Conservation (phyloP, 257 asterid species). For the Gentiana macrophylla region DNA sequence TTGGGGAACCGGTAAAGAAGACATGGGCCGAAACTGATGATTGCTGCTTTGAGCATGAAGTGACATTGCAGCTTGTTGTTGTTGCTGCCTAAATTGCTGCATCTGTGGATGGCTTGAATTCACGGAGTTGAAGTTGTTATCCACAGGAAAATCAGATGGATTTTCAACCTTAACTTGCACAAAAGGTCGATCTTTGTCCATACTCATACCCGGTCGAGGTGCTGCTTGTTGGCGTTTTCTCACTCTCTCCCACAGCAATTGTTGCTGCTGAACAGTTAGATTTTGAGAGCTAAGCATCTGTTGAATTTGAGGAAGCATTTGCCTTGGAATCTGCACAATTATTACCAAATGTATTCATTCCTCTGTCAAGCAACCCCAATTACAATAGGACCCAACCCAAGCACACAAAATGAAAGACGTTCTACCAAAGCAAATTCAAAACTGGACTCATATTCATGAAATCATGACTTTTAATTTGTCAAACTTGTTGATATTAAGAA, state of each 20-base stretch:
- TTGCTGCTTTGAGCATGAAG: constrained; percentile 59
- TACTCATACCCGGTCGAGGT: constrained; percentile 60
- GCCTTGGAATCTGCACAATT: constrained; percentile 51
- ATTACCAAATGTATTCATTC: constrained; percentile 1
- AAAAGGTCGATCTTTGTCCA: constrained; percentile 71
- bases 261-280: constrained; percentile 66
- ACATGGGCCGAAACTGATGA: constrained; percentile 62
- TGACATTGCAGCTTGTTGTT: constrained; percentile 65
- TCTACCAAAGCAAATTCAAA: not conserved
- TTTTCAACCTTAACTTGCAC: constrained; percentile 90
- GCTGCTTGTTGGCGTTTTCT: constrained; percentile 61
- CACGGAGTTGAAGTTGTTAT: constrained; percentile 45
- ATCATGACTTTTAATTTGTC: too few relatives aligned
- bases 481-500: too few relatives aligned
- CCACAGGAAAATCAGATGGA: constrained; percentile 65
- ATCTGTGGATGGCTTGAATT: constrained; percentile 52
- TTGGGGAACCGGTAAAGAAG: constrained; percentile 66
- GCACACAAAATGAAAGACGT: not conserved
- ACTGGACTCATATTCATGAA: not conserved
- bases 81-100: constrained; percentile 51
- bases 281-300: constrained; percentile 57
- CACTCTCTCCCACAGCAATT: constrained; percentile 77
- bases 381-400: too few relatives aligned
- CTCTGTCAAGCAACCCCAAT: not conserved
- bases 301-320: constrained; percentile 73